Conservation (phyloP, 2,329 filamentous ascomycete genomes). For the Pyrenochaeta sp. region DNA sequence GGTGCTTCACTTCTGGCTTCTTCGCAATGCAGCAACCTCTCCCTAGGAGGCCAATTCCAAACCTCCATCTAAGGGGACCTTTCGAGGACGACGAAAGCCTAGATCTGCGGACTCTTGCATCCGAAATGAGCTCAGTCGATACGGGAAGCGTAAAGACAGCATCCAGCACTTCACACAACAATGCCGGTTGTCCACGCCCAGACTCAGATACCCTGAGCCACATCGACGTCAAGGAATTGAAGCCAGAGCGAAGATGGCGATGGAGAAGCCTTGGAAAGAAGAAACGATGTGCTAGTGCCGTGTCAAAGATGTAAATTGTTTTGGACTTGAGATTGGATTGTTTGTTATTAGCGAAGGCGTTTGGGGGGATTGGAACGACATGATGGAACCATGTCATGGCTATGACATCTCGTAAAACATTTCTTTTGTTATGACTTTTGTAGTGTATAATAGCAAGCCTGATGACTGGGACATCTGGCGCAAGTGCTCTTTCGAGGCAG, state of each 20-base stretch:
- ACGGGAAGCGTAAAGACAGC: slow-evolving; percentile 16
- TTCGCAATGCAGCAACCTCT: slow-evolving; percentile 32
- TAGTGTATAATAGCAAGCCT: slow-evolving; percentile 10
- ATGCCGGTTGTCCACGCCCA: slow-evolving; percentile 32
- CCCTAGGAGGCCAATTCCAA: slow-evolving; percentile 31
- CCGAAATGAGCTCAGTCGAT: slow-evolving; percentile 27
- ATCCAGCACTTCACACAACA: slow-evolving; percentile 18
- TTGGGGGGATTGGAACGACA: slow-evolving; percentile 11
- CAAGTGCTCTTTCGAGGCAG: not conserved
- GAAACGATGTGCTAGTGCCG: slow-evolving; percentile 20
- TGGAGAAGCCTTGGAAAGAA: slow-evolving; percentile 31
- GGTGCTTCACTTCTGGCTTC: slow-evolving; percentile 42
- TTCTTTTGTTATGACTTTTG: slow-evolving; percentile 18
- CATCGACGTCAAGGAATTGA: slow-evolving; percentile 17
- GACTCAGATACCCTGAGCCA: slow-evolving; percentile 43
- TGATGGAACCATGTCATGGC: slow-evolving; percentile 4
- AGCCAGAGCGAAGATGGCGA: slow-evolving; percentile 24
- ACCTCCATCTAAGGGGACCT: slow-evolving; percentile 23
- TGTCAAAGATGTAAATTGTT: slow-evolving; percentile 10
- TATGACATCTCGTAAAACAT: no score
- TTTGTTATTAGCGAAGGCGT: slow-evolving; percentile 27
- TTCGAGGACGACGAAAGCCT: slow-evolving; percentile 32
- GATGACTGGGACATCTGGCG: not conserved
- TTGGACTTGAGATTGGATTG: slow-evolving; percentile 9
- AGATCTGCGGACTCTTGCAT: slow-evolving; percentile 33